Percentiles rank a stretch among this genome's conserved stretches.
Evolutionary conservation across 441 rosid species (phyloP).

Genomic region (Lepidium campestre): DNA sequence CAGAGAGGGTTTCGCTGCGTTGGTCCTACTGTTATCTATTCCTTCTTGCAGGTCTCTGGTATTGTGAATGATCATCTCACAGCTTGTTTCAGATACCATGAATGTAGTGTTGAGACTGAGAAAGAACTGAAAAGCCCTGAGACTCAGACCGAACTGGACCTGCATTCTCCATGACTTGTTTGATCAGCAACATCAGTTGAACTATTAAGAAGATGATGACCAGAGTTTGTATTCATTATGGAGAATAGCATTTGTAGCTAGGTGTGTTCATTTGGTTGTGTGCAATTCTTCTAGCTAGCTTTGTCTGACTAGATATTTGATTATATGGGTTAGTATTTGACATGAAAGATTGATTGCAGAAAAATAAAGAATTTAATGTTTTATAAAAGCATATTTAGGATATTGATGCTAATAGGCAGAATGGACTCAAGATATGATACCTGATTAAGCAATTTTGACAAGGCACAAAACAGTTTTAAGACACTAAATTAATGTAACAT

Average conservation of each 20-base stretch:
- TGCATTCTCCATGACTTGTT: slow-evolving; percentile 20
- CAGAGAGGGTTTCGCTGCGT: slow-evolving; percentile 85
- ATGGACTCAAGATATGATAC: neutral
- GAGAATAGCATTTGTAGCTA: slow-evolving; percentile 17
- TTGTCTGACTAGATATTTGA: slow-evolving; percentile 23
- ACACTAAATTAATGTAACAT: slow-evolving; percentile 21
- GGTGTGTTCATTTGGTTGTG: slow-evolving; percentile 11
- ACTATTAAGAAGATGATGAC: slow-evolving; percentile 17
- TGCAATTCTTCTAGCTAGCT: slow-evolving; percentile 23
- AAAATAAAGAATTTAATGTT: slow-evolving; percentile 12
- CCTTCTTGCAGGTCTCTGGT: slow-evolving; percentile 83
- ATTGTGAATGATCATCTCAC: slow-evolving; percentile 75
- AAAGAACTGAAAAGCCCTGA: slow-evolving; percentile 20
- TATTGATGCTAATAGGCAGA: neutral
- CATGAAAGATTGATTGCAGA: neutral
- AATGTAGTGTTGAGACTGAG: slow-evolving; percentile 35
- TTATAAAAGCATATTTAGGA: slow-evolving; percentile 1
- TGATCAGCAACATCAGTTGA: neutral
- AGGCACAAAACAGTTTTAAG: slow-evolving; percentile 14
- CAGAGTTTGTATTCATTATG: slow-evolving; percentile 18
- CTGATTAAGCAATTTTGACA: slow-evolving; percentile 2
- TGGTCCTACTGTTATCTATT: slow-evolving; percentile 76
- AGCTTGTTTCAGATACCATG: slow-evolving; percentile 68
- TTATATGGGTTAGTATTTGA: slow-evolving; percentile 4
- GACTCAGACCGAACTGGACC: slow-evolving; percentile 24